A percentile compares a stretch with the other conserved stretches of the same genome.
Conservation (phyloP, 2,329 filamentous ascomycete genomes). For the Scedosporium aurantiacum region DNA sequence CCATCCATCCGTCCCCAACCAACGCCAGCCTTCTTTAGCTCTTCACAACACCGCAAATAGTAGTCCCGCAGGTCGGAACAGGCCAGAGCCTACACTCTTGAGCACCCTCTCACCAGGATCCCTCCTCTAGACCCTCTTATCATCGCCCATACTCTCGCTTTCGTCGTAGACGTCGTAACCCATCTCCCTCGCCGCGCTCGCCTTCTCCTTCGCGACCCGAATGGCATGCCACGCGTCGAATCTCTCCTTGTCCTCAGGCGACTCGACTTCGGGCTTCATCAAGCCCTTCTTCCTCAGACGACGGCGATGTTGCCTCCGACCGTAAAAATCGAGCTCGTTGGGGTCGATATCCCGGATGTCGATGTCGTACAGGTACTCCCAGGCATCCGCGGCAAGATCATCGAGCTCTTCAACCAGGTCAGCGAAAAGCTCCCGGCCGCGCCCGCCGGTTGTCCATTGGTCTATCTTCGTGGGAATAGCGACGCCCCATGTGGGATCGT, state of each 20-base stretch:
- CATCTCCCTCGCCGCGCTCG: slow-evolving; percentile 26
- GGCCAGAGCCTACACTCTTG: not conserved
- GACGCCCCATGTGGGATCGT: slow-evolving; percentile 49
- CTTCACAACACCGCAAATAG: no score
- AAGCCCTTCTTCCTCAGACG: slow-evolving; percentile 38
- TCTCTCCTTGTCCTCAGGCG: slow-evolving; percentile 29
- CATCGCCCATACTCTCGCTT: slow-evolving; percentile 12
- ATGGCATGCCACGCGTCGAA: slow-evolving; percentile 34
- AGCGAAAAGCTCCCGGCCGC: slow-evolving; percentile 28
- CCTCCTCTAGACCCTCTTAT: not conserved
- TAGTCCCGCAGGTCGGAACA: no score
- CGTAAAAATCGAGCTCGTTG: slow-evolving; percentile 30
- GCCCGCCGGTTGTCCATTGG: slow-evolving; percentile 46
- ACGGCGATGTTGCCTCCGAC: slow-evolving; percentile 37
- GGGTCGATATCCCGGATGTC: slow-evolving; percentile 34
- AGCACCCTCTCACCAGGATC: not conserved
- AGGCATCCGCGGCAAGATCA: slow-evolving; percentile 36
- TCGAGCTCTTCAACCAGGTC: slow-evolving; percentile 29
- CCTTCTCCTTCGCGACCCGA: slow-evolving; percentile 28
- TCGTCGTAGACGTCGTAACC: slow-evolving; percentile 26
- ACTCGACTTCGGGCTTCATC: slow-evolving; percentile 22
- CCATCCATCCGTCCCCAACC: no score
- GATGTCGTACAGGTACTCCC: slow-evolving; percentile 32
- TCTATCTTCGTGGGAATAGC: slow-evolving; percentile 52
- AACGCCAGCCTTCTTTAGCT: no score